These are phyloP conservation scores for Solanum pimpinellifolium DNA, from an alignment of 257 asterid genomes.

Conservation along the genomic window DNA sequence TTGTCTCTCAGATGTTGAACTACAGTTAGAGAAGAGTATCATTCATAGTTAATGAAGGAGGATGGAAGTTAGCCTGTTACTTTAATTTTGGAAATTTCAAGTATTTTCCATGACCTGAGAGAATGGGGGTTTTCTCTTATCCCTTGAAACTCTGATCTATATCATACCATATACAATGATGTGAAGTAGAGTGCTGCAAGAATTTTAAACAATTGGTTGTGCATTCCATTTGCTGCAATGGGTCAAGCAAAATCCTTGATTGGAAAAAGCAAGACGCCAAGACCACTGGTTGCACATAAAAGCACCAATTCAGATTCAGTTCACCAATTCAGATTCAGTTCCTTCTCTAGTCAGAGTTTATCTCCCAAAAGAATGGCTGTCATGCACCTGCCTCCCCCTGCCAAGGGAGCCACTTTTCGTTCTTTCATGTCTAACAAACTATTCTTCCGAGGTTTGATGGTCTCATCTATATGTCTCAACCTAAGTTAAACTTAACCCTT, in stretches of 20 bases:
- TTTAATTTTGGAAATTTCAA: not conserved
- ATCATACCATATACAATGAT: not conserved
- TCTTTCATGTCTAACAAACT: not conserved
- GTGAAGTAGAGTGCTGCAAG: not conserved
- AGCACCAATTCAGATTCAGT: not conserved
- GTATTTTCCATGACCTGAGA: not conserved
- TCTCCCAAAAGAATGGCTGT: not conserved
- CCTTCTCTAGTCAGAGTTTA: not conserved
- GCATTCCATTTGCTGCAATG: not conserved
- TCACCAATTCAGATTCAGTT: not conserved
- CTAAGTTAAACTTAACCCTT: not conserved
- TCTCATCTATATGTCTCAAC: not conserved
- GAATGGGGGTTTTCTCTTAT: not conserved
- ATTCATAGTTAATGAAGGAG: not conserved
- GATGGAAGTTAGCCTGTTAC: not conserved
- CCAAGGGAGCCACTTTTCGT: not conserved
- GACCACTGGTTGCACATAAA: not conserved
- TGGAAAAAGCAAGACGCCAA: not conserved
- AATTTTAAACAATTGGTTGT: not conserved
- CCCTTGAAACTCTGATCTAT: not conserved
- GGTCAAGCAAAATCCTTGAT: not conserved
- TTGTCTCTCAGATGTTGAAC: not conserved
- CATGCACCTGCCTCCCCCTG: not conserved
- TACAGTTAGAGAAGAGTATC: not conserved
- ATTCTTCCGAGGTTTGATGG: not conserved